Evolutionary conservation across 345 rosid species (phyloP).

Genomic region (Diplotaxis tenuifolia): DNA sequence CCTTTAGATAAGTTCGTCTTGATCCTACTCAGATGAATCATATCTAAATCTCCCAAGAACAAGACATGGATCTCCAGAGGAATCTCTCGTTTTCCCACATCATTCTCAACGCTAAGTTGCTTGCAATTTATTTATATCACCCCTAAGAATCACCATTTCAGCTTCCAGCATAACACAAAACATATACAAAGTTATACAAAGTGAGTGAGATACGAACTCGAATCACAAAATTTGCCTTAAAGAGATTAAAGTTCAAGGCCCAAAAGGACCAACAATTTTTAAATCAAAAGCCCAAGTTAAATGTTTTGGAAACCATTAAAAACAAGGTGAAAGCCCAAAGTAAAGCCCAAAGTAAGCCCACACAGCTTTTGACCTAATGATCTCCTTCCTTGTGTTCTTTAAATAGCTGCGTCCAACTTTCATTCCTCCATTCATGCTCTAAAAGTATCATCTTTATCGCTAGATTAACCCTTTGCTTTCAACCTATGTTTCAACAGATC

Average conservation of each 20-base stretch:
- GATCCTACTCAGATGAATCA: background rate
- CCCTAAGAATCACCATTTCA: no score
- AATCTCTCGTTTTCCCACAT: no score
- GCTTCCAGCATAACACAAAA: background rate
- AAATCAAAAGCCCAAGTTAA: no score
- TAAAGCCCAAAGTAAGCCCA: background rate
- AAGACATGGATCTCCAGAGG: no score
- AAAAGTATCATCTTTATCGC: background rate
- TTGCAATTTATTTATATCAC: background rate
- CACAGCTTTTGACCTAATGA: constrained; percentile 21
- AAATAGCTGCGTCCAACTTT: background rate
- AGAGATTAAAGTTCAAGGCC: background rate
- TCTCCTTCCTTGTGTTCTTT: background rate
- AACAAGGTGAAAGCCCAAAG: background rate
- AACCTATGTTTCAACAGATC: background rate
- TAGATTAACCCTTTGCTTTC: background rate
- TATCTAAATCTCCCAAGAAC: no score
- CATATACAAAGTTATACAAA: background rate
- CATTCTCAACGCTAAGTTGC: no score
- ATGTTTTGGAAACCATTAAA: background rate
- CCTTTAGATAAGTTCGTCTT: no score
- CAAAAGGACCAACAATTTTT: background rate
- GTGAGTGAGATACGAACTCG: background rate
- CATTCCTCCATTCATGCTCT: background rate
- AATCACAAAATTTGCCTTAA: background rate